Base-by-base conservation (phyloP, 2,329 filamentous ascomycete genomes). In the Metarhizium guizhouense region DNA sequence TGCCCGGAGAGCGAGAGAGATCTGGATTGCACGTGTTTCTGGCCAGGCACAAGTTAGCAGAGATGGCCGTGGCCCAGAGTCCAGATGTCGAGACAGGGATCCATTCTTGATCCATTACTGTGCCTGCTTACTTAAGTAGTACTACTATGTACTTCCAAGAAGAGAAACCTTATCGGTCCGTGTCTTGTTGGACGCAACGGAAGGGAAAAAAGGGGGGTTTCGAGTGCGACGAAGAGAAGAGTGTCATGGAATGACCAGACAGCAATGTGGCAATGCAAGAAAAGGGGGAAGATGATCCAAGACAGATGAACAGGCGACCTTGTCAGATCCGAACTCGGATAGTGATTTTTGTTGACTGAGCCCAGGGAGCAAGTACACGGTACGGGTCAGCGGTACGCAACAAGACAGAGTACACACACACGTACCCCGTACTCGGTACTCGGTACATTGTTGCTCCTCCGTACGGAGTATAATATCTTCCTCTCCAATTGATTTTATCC, bases 11-110 rank as follows among this genome's bases (percentile, higher is more conserved):
- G 47, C 6, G 20, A 20, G 47, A 34, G n/a, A 18, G n/a, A 32
- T 8, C 25, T 32, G 30, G 8, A 32, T 38, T 36, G 51, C 51
- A 53, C 51, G 51, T 53, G 51, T 53, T 34, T 53, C 36, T 52
- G 34, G 5, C 47, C 47, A 48, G 47, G 47, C 47, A 43, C 40
- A 43, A 18, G 40, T 43, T n/a, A 43, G 40, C n/a, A 16, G 25
- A 25, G 25, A 25, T 4, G 16, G 14, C 16, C 16, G 40, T 43
- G 40, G 40, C 40, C 16, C 6, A 14, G 16, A 14, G 6, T 14
- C n/a, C n/a, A n/a, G n/a, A n/a, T n/a, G n/a, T n/a, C 6, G 11
- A 2, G 40, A 14, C 40, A 43, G n/a, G 40, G 40, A 13, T 36
- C 34, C 11, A n/a, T 16, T 43, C n/a, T 18, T 16, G 40, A 43